Evolutionary conservation across 768 basidiomycete genomes (phyloP).

Genomic region (Trichaptum fuscoviolaceum): DNA sequence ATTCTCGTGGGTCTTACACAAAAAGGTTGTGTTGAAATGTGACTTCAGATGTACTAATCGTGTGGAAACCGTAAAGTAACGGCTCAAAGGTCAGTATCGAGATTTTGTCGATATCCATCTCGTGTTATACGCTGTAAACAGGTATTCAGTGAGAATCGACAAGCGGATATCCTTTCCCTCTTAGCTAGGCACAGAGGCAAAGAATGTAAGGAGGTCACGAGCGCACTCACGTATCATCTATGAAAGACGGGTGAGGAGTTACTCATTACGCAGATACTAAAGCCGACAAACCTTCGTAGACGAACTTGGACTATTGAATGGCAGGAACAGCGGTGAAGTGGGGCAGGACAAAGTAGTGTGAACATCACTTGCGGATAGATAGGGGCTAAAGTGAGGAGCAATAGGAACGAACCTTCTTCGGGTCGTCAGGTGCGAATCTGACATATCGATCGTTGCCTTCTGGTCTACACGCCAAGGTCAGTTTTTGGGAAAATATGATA

Average conservation of each 20-base stretch:
- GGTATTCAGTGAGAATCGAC: neutral
- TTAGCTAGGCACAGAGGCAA: neutral
- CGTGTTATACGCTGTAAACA: neutral
- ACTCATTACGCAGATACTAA: neutral
- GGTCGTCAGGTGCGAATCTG: slow-evolving; percentile 70
- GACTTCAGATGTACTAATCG: neutral
- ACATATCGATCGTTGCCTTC: slow-evolving; percentile 84
- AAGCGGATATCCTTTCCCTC: neutral
- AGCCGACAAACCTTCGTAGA: slow-evolving; percentile 63
- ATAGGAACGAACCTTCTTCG: slow-evolving; percentile 63
- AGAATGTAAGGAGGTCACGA: neutral
- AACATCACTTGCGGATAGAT: neutral
- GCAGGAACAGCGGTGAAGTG: neutral
- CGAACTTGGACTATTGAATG: slow-evolving; percentile 59
- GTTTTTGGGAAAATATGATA: neutral
- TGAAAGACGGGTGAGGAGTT: slow-evolving; percentile 14
- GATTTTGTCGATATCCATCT: neutral
- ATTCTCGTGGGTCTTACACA: neutral
- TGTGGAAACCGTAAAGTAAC: neutral
- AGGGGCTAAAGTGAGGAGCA: neutral
- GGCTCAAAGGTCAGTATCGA: neutral
- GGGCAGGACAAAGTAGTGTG: neutral
- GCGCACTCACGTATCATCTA: slow-evolving; percentile 58
- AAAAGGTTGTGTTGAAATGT: neutral
- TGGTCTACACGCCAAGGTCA: slow-evolving; percentile 43